These are phyloP conservation scores for Arthrobotrys iridis DNA, from an alignment of 2,329 filamentous ascomycete species.

Conservation along the genomic window DNA sequence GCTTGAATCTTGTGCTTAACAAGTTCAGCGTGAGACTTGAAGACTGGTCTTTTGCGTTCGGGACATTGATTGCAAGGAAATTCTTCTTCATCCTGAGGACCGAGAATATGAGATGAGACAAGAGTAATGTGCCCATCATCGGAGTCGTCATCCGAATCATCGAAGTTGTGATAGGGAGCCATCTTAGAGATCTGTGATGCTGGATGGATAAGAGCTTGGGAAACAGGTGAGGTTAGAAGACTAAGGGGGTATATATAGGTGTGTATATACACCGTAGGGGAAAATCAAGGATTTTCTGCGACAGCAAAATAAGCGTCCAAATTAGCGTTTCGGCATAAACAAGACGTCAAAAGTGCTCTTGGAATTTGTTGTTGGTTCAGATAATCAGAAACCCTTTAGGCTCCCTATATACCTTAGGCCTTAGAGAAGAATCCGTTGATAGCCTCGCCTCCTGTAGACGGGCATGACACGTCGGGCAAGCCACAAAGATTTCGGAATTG, in stretches of 20 bases:
- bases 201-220: background rate
- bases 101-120: background rate
- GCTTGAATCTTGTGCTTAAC: slow-evolving; percentile 51
- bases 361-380: background rate
- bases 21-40: slow-evolving; percentile 42
- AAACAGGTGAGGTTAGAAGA: background rate
- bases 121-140: slow-evolving; percentile 24
- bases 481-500: background rate
- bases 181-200: background rate
- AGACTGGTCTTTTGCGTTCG: slow-evolving; percentile 7
- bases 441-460: background rate
- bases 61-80: slow-evolving; percentile 28
- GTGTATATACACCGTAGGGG: too few relatives aligned
- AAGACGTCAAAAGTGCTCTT: too few relatives aligned
- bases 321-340: too few relatives aligned
- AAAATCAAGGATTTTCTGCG: too few relatives aligned
- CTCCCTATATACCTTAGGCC: background rate
- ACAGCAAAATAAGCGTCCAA: too few relatives aligned
- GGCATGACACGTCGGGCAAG: background rate
- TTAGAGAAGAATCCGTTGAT: background rate
- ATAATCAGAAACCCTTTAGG: background rate
- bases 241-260: too few relatives aligned
- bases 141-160: slow-evolving; percentile 54
- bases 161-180: slow-evolving; percentile 19
- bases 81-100: background rate